Percentiles rank a stretch among this genome's conserved stretches.
phyloP scores from a whole-genome alignment of 2,329 filamentous ascomycete genomes.

The Verticillium nubilum region DNA sequence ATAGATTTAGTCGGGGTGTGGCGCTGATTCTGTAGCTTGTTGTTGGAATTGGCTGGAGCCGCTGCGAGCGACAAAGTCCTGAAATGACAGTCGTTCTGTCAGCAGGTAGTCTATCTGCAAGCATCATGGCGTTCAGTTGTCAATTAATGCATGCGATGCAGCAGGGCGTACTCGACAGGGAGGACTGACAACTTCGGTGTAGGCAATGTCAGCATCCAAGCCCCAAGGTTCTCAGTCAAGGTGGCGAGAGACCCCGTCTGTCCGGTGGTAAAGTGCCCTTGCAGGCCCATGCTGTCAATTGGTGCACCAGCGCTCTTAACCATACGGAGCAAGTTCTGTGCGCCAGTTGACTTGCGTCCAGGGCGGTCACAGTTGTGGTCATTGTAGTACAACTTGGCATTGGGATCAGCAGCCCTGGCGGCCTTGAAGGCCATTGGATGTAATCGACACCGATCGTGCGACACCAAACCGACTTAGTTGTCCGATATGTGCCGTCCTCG shows the following conservation, averaged over 20 bases:
- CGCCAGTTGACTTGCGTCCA: slow-evolving; percentile 25
- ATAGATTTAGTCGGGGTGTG: too few relatives aligned
- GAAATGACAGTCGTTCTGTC: slow-evolving; percentile 39
- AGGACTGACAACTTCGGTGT: slow-evolving; percentile 60
- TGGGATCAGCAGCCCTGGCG: slow-evolving; percentile 60
- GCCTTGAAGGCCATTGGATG: slow-evolving; percentile 65
- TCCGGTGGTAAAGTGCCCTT: slow-evolving; percentile 46
- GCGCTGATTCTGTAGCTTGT: neutral
- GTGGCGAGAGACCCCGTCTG: slow-evolving; percentile 39
- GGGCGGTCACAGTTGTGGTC: slow-evolving; percentile 64
- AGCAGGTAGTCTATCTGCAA: too few relatives aligned
- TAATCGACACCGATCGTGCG: slow-evolving; percentile 65
- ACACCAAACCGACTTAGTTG: slow-evolving; percentile 51
- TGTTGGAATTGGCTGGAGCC: neutral
- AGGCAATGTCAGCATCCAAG: slow-evolving; percentile 52
- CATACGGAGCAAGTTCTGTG: slow-evolving; percentile 52
- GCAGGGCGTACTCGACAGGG: too few relatives aligned
- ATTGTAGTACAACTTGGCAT: slow-evolving; percentile 70
- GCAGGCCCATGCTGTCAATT: slow-evolving; percentile 60
- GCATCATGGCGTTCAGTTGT: too few relatives aligned
- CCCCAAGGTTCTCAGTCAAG: slow-evolving; percentile 28
- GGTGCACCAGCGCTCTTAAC: slow-evolving; percentile 56
- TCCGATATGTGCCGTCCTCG: slow-evolving; percentile 54
- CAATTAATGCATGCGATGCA: too few relatives aligned
- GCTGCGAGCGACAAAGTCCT: neutral